Base-by-base conservation (phyloP, 495 filamentous ascomycete genomes). In the Penicillium ucsense region DNA sequence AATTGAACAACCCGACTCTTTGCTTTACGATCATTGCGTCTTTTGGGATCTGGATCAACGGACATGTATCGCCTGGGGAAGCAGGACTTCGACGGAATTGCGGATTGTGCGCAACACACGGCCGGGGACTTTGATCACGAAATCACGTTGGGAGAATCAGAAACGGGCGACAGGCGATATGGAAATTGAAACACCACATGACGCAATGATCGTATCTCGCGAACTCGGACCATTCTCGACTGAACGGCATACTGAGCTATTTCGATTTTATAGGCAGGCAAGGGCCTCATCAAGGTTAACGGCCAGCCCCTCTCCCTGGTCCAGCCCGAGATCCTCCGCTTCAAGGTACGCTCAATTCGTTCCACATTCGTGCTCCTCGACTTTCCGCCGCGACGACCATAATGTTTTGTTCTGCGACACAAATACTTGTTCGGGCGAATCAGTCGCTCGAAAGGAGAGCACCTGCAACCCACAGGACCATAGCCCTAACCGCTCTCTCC, bases 221-320 rank as follows among this genome's bases (percentile, higher is more conserved):
- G 49, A 51, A 27, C 20, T 20, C 31, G 33, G 27, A 49, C 32
- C 30, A 47, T 39, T 52, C 30, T 8, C 42, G 38, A 37, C 42
- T 33, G 55, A 60, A 61, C 51, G 54, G 41, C 38, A 55, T 51
- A 55, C 67, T 70, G 57, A 70, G 63, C 58, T 51, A 61, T 58
- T 48, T 58, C 37, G 45, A 55, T 54, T 53, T 48, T 65, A 68
- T 65, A 90, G 87, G 74, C 83, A 72, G 89, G 89, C 64, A 88
- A 86, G 68, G 92, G 92, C 71, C 85, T 98, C 61, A 78, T 98
- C 75, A 94, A 90, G 80, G 92, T 97, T 67, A 98, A 98, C 79
- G 92, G 92, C 72, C 85, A 88, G 73, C 92, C 92, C 56, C 80
- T 98, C 64, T 79, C 78, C 59, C 88, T 97, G 60, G 86, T 94